phyloP scores from a whole-genome alignment of 345 rosid genomes.

The Salix purpurea region DNA sequence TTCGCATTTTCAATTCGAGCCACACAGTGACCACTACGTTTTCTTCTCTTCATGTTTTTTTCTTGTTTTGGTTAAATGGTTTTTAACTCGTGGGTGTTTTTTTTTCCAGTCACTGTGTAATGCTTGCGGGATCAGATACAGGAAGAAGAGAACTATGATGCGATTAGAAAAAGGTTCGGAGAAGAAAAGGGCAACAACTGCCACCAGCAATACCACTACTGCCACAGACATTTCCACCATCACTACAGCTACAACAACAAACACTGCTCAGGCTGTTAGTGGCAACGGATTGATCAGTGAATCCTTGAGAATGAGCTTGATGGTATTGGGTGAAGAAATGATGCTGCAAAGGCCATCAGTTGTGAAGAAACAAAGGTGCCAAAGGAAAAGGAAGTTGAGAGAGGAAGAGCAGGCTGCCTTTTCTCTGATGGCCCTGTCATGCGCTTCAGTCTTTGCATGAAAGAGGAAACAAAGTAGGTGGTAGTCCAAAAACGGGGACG shows the following conservation, averaged over 20 bases:
- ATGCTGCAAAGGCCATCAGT: constrained; percentile 30
- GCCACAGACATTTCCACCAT: neutral
- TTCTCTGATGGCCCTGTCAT: constrained; percentile 68
- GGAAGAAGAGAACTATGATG: constrained; percentile 47
- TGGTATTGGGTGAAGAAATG: constrained; percentile 33
- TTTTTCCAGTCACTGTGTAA: constrained; percentile 67
- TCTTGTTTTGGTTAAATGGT: too few species aligned
- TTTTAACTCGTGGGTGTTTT: neutral
- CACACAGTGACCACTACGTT: too few species aligned
- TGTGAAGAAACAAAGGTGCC: constrained; percentile 66
- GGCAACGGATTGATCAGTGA: constrained; percentile 12
- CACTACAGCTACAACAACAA: neutral
- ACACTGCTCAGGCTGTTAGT: neutral
- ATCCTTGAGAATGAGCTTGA: constrained; percentile 34
- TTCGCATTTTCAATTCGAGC: neutral
- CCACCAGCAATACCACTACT: neutral
- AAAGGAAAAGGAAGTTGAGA: constrained; percentile 47
- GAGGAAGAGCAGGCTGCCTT: constrained; percentile 89
- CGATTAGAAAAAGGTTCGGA: constrained; percentile 18
- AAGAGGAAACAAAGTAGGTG: neutral
- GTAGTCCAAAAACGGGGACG: neutral
- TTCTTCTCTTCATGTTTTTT: too few species aligned
- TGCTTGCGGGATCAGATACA: constrained; percentile 85
- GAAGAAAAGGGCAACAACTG: constrained; percentile 30
- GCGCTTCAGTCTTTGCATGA: constrained; percentile 51